Conservation (phyloP, 768 basidiomycete species). For the Rhizopogon roseolus region DNA sequence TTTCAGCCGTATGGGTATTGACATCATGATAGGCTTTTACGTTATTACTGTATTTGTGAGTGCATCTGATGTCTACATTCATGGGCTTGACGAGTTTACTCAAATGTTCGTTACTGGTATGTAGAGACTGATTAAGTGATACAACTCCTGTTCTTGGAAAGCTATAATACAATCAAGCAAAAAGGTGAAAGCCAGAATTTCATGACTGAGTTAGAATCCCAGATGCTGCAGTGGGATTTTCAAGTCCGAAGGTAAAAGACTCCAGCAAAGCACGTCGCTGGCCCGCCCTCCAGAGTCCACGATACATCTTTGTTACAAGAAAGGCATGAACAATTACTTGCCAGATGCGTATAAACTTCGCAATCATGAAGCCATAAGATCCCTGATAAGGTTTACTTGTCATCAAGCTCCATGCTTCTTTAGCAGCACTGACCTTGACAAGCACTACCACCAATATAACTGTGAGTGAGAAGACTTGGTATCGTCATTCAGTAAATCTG, state of each 20-base stretch:
- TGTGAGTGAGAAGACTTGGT: not conserved
- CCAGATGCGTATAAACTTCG: not conserved
- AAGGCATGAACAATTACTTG: not conserved
- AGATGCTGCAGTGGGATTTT: not conserved
- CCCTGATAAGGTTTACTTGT: not conserved
- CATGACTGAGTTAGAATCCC: not conserved
- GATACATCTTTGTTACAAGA: not conserved
- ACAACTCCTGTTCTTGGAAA: no score
- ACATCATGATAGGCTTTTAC: not conserved
- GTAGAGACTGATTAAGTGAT: no score
- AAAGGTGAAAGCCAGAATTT: not conserved
- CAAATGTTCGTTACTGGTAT: no score
- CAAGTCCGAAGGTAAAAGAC: not conserved
- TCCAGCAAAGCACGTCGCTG: not conserved
- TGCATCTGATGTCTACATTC: no score
- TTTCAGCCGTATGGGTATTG: conserved; percentile 3
- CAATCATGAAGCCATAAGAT: not conserved
- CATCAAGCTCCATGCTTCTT: not conserved
- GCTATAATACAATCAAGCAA: not conserved
- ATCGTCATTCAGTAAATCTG: not conserved
- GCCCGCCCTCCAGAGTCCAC: not conserved
- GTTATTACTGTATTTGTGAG: no score
- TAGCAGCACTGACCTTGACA: not conserved
- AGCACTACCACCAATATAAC: not conserved
- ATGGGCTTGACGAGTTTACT: no score